Conservation (phyloP, 169 alveolate genomes). For the Eimeria praecox region DNA sequence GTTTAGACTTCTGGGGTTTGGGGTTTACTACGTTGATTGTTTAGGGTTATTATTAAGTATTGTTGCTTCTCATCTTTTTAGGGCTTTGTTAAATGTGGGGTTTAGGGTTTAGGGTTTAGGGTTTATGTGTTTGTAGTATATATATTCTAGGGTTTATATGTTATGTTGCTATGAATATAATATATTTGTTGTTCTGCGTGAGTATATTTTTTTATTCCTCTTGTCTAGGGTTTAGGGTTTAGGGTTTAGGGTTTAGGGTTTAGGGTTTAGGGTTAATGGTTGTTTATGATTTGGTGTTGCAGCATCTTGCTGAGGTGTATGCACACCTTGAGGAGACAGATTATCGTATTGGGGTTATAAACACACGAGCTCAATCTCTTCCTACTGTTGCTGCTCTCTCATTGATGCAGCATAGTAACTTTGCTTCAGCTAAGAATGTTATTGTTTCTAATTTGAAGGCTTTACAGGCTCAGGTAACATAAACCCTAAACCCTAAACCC, state of each 20-base stretch:
- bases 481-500: not conserved
- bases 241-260: not conserved
- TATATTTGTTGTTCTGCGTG: too few species aligned
- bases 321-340: conserved; percentile 80
- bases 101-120: not conserved
- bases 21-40: too few species aligned
- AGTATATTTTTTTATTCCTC: too few species aligned
- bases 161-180: not conserved
- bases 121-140: not conserved
- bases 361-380: conserved; percentile 29
- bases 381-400: conserved; percentile 59
- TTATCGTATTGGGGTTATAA: conserved; percentile 68
- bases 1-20: too few species aligned
- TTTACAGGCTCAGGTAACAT: conserved; percentile 28
- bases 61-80: too few species aligned
- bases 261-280: conserved; percentile 30
- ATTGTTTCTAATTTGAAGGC: conserved; percentile 40
- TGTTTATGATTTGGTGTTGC: not conserved
- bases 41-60: too few species aligned
- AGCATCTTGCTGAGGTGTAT: conserved; percentile 74
- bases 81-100: not conserved
- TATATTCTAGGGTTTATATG: not conserved
- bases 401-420: conserved; percentile 72
- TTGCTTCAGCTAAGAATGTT: conserved; percentile 63
- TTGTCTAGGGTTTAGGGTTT: not conserved